These are phyloP conservation scores for Hondaea fermentalgiana DNA, from an alignment of 108 stramenopile species.

Conservation along the genomic window DNA sequence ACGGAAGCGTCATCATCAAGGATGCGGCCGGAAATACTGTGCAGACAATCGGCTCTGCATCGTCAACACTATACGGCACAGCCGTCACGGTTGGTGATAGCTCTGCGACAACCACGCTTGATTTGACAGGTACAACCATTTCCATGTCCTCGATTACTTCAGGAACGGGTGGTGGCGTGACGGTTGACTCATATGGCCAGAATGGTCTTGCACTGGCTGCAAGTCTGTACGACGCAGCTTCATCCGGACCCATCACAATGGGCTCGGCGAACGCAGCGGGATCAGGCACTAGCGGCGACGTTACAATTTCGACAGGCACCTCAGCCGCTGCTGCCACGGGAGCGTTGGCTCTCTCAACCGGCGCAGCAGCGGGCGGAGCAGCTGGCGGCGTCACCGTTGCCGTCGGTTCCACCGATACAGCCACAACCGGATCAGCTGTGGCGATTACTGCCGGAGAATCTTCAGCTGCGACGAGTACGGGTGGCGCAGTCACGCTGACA, in stretches of 20 bases:
- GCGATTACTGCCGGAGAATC: background rate
- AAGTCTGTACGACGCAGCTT: background rate
- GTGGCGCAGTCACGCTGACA: background rate
- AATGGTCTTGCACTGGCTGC: background rate
- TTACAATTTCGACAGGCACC: slow-evolving; percentile 25
- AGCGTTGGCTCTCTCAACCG: background rate
- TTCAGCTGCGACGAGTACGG: background rate
- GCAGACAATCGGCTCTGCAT: background rate
- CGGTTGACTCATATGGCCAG: background rate
- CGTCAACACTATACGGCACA: background rate
- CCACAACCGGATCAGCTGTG: background rate
- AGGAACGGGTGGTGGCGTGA: background rate
- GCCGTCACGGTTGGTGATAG: background rate
- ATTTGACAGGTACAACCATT: background rate
- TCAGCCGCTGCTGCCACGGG: background rate
- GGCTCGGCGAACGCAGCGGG: slow-evolving; percentile 32
- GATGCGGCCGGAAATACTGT: background rate
- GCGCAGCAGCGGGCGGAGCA: background rate
- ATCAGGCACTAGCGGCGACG: slow-evolving; percentile 28
- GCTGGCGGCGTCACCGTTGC: background rate
- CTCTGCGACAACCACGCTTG: background rate
- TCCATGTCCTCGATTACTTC: background rate
- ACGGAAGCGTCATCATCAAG: background rate
- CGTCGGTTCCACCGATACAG: background rate
- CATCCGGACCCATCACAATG: slow-evolving; percentile 27